Percentiles rank a stretch among this genome's conserved stretches.
These are phyloP conservation scores for Leptographium lundbergii DNA, from an alignment of 2,329 filamentous ascomycete genomes.

Conservation along the genomic window DNA sequence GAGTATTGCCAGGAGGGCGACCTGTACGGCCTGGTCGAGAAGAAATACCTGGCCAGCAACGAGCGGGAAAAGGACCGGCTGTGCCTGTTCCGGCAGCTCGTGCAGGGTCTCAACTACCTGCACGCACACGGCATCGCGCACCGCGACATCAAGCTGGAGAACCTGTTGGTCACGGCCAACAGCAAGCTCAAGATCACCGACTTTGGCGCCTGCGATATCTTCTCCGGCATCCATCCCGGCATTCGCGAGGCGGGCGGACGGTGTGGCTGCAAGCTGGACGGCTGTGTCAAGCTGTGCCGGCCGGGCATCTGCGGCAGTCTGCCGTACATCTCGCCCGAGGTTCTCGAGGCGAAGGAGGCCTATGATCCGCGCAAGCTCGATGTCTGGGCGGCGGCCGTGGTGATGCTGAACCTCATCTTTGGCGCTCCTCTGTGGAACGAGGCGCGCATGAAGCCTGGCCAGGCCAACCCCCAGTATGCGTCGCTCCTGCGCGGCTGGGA, in stretches of 20 bases:
- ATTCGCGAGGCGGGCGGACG: constrained; percentile 58
- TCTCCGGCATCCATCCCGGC: constrained; percentile 69
- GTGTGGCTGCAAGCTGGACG: constrained; percentile 61
- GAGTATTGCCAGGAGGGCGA: constrained; percentile 80
- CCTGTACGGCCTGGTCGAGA: constrained; percentile 61
- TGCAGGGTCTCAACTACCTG: constrained; percentile 71
- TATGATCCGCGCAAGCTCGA: constrained; percentile 70
- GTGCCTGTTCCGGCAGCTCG: constrained; percentile 81
- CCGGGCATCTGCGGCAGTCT: constrained; percentile 76
- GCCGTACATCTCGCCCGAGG: constrained; percentile 81
- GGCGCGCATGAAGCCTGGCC: constrained; percentile 33
- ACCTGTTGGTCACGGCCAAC: constrained; percentile 64
- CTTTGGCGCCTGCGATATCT: constrained; percentile 82
- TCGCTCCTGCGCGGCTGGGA: constrained; percentile 56
- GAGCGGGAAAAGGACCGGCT: constrained; percentile 57
- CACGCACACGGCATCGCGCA: constrained; percentile 79
- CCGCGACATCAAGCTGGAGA: constrained; percentile 84
- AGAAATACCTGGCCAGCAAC: constrained; percentile 51
- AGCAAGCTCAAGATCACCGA: constrained; percentile 85
- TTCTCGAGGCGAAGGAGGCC: constrained; percentile 51
- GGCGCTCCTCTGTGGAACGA: constrained; percentile 63
- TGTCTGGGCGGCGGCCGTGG: constrained; percentile 75
- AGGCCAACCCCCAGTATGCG: constrained; percentile 46
- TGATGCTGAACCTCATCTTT: constrained; percentile 67
- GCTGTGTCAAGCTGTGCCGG: constrained; percentile 54